Evolutionary conservation across 2,329 filamentous ascomycete genomes (phyloP), one percentile per base, ranked within the genome.

Genomic region (Alternaria angustiovoidea): DNA sequence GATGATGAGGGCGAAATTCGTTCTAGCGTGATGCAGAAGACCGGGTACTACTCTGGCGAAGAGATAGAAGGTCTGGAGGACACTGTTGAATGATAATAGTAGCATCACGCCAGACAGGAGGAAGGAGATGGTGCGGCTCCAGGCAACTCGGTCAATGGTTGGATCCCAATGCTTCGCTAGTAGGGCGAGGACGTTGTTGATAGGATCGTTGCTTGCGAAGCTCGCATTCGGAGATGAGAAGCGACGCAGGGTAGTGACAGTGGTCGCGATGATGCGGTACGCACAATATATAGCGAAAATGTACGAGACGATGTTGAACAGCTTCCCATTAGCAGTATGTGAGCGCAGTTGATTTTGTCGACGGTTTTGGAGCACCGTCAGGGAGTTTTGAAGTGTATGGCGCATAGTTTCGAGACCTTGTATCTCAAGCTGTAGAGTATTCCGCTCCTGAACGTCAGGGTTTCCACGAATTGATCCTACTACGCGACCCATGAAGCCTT

Each of bases 41-140:
- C 77, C 70, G 0, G 92, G 92, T 8, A 88, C 85, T 81, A 92
- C 91, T 65, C 89, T 89, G 4, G 90, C 87, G 72, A 96, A 92
- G 55, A 96, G 85, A 67, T 90, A 89, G 69, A 94, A 91, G 0
- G 93, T 96, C 75, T 95, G 92, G n/a, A 94, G 82, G 18, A 92
- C 92, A 58, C 89, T 91, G 77, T 90, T 92, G 78, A 93, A 93
- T 56, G 90, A 92, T 2, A 91, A 89, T 16, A 92, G 84, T 24
- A 96, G 88, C 75, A 96, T 95, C 51, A 94, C 87, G 18, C 92
- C 93, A 7, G 90, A 92, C 5, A 96, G 84, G 22, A 93, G 81
- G 78, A 96, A 96, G 60, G 90, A 93, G 66, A 96, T 94, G 73
- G 93, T 91, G 30, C 92, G 89, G 22, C 91, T 89, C 92, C 92